A percentile compares a stretch with the other conserved stretches of the same genome.
Conservation (phyloP, 257 asterid species). For the Anisodus acutangulus region DNA sequence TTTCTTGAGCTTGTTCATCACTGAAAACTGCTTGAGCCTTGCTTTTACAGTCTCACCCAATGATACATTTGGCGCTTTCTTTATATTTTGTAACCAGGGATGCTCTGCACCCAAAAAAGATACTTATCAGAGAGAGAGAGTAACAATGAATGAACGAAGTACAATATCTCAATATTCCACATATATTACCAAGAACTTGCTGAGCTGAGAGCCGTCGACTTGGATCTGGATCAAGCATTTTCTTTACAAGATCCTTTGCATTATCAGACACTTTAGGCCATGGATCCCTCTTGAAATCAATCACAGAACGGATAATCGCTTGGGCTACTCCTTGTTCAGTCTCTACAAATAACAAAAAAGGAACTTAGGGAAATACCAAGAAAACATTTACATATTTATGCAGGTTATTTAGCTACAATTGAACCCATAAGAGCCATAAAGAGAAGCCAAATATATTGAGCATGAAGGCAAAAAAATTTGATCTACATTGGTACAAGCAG, state of each 20-base stretch:
- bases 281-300: slow-evolving; percentile 78
- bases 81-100: slow-evolving; percentile 68
- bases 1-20: slow-evolving; percentile 74
- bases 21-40: slow-evolving; percentile 71
- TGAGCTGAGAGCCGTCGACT: slow-evolving; percentile 62
- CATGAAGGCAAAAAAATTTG: slow-evolving; percentile 4
- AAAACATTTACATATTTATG: neutral
- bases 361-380: neutral
- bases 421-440: neutral
- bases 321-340: slow-evolving; percentile 91
- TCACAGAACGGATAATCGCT: slow-evolving; percentile 72
- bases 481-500: neutral
- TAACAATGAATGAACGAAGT: neutral
- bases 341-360: slow-evolving; percentile 47
- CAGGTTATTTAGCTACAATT: neutral
- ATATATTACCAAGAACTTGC: slow-evolving; percentile 64
- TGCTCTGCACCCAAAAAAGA: slow-evolving; percentile 49
- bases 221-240: slow-evolving; percentile 77
- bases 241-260: slow-evolving; percentile 86
- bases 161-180: slow-evolving; percentile 7
- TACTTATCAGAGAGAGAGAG: neutral
- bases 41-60: slow-evolving; percentile 79
- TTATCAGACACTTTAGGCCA: slow-evolving; percentile 80
- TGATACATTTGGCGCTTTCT: slow-evolving; percentile 71
- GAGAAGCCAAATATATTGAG: neutral